A percentile compares a stretch with the other conserved stretches of the same genome.
Evolutionary conservation across 495 filamentous ascomycete species (phyloP).

Genomic region (Evernia prunastri): DNA sequence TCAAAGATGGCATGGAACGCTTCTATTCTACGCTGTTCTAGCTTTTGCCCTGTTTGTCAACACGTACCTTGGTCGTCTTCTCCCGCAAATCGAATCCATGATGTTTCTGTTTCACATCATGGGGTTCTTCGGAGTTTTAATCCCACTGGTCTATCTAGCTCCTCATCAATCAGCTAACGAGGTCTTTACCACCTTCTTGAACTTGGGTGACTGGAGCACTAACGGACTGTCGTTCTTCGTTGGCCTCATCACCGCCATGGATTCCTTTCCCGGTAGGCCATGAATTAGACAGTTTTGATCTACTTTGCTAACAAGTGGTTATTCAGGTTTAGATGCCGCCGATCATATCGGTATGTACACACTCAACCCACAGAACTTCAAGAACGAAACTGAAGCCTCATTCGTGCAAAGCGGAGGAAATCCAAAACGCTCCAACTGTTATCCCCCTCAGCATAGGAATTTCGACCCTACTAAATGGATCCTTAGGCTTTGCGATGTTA

Average conservation of each 20-base stretch:
- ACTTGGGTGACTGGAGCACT: slow-evolving; percentile 39
- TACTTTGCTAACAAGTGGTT: too few species aligned
- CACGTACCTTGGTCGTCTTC: slow-evolving; percentile 32
- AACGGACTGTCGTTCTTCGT: slow-evolving; percentile 41
- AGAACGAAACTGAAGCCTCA: too few species aligned
- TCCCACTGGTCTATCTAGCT: slow-evolving; percentile 42
- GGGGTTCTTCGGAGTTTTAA: slow-evolving; percentile 46
- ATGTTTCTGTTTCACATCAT: slow-evolving; percentile 46
- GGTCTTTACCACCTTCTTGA: slow-evolving; percentile 44
- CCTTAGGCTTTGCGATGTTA: slow-evolving; percentile 43
- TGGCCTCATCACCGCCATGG: slow-evolving; percentile 34
- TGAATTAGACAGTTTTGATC: too few species aligned
- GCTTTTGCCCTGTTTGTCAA: slow-evolving; percentile 39
- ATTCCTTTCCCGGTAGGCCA: slow-evolving; percentile 29
- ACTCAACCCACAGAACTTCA: slow-evolving; percentile 30
- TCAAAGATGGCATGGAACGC: slow-evolving; percentile 37
- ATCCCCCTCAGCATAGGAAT: slow-evolving; percentile 43
- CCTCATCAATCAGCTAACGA: slow-evolving; percentile 35
- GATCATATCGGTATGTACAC: slow-evolving; percentile 30
- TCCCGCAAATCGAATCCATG: slow-evolving; percentile 40
- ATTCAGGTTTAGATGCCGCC: slow-evolving; percentile 35
- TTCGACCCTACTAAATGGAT: slow-evolving; percentile 41
- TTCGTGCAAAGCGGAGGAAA: slow-evolving; percentile 41
- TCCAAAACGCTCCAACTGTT: slow-evolving; percentile 37
- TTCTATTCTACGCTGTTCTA: slow-evolving; percentile 38